phyloP scores from a whole-genome alignment of 345 rosid species.

The Anacardium occidentale region DNA sequence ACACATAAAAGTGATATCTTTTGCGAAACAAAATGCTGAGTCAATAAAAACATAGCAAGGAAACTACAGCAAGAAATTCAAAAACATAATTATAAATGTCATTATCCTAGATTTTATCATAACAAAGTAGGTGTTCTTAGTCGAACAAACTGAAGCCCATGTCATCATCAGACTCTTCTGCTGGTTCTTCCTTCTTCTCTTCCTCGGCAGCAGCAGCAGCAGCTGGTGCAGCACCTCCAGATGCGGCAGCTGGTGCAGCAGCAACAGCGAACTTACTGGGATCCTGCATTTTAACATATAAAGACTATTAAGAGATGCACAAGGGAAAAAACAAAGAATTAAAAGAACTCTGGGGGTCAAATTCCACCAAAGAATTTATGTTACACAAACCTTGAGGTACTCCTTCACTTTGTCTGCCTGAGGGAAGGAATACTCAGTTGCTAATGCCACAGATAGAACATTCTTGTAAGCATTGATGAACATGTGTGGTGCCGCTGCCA shows the following conservation, averaged over 20 bases:
- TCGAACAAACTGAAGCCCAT: slow-evolving; percentile 86
- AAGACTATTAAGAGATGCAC: neutral
- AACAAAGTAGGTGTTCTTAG: slow-evolving; percentile 20
- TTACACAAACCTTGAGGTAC: slow-evolving; percentile 55
- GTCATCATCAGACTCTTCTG: slow-evolving; percentile 86
- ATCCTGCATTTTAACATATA: slow-evolving; percentile 42
- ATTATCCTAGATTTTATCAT: neutral
- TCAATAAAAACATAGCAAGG: neutral
- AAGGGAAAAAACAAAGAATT: neutral
- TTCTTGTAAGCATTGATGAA: slow-evolving; percentile 89
- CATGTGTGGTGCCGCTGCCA: slow-evolving; percentile 94
- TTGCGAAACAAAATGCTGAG: neutral
- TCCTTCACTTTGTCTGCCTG: slow-evolving; percentile 88
- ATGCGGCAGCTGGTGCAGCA: slow-evolving; percentile 39
- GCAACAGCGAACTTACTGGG: slow-evolving; percentile 75
- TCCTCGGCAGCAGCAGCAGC: slow-evolving; percentile 49
- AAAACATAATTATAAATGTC: neutral
- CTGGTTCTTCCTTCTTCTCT: slow-evolving; percentile 75
- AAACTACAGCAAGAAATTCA: neutral
- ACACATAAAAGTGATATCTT: neutral
- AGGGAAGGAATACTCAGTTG: slow-evolving; percentile 72
- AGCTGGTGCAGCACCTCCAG: slow-evolving; percentile 31
- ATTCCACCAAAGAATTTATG: neutral
- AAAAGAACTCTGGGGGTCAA: neutral
- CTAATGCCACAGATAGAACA: slow-evolving; percentile 61